Evolutionary conservation across 805 yeast species (phyloP).

Genomic region (Barnettozyma wickerhamii): DNA sequence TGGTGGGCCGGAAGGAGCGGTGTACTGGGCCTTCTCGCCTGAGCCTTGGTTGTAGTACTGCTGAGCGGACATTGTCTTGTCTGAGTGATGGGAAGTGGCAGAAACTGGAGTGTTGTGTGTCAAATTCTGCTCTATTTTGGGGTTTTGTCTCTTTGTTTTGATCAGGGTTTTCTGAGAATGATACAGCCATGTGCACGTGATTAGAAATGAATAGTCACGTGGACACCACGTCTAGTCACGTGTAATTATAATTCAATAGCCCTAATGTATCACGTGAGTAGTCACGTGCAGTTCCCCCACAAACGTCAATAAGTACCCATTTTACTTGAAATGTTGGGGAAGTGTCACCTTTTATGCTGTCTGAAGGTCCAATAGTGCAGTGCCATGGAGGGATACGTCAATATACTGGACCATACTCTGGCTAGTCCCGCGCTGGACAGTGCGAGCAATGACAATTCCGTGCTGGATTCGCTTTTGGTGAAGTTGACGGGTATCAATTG

Average conservation of each 20-base stretch:
- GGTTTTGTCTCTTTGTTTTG: not conserved
- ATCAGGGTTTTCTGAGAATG: not conserved
- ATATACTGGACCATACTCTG: conserved; percentile 1
- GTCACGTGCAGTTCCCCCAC: not conserved
- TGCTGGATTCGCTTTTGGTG: not conserved
- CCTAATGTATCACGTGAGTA: no score
- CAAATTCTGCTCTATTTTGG: no score
- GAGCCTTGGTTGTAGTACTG: conserved; percentile 23
- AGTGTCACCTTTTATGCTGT: no score
- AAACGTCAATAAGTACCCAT: no score
- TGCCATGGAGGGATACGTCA: conserved; percentile 2
- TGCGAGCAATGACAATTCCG: not conserved
- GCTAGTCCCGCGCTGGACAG: not conserved
- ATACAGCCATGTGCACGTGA: not conserved
- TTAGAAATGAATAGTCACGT: no score
- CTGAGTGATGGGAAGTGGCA: no score
- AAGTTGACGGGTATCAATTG: conserved; percentile 5
- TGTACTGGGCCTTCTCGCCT: conserved; percentile 15
- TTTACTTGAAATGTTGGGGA: no score
- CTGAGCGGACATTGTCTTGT: conserved; percentile 23
- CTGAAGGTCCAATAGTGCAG: not conserved
- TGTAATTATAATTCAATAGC: no score
- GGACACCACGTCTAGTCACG: not conserved
- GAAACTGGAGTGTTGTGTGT: not conserved
- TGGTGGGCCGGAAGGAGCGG: conserved; percentile 17